Percentiles rank a stretch among this genome's conserved stretches.
Evolutionary conservation across 1,139 yeast genomes (phyloP).

Genomic region (Taphrina pruni): DNA sequence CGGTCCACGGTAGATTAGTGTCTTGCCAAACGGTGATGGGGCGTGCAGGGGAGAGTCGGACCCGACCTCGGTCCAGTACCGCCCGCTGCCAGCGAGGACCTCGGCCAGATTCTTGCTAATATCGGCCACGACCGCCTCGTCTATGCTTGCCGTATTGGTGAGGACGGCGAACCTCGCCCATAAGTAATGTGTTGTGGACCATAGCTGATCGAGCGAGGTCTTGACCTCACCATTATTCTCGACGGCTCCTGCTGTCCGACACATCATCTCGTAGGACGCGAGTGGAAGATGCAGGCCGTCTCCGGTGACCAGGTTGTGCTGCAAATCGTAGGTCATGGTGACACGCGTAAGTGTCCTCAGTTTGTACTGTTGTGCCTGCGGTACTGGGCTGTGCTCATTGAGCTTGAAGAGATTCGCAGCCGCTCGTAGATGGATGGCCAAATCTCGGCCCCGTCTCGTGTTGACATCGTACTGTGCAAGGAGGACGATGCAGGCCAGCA

Average conservation of each 20-base stretch:
- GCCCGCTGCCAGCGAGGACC: neutral
- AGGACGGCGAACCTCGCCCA: constrained; percentile 13
- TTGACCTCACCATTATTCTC: neutral
- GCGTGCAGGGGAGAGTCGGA: neutral
- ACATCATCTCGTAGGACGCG: neutral
- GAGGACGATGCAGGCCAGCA: constrained; percentile 13
- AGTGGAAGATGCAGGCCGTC: constrained; percentile 2
- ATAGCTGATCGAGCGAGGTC: constrained; percentile 9
- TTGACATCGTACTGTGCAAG: constrained; percentile 19
- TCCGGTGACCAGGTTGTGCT: neutral
- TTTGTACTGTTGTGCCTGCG: neutral
- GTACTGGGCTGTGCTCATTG: neutral
- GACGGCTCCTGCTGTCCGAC: neutral
- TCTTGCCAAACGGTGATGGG: constrained; percentile 9
- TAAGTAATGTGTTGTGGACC: constrained; percentile 8
- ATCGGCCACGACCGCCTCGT: neutral
- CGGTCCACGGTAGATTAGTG: neutral
- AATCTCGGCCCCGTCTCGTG: neutral
- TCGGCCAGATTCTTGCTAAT: neutral
- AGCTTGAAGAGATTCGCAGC: constrained; percentile 15
- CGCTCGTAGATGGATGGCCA: constrained; percentile 12
- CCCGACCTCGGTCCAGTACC: constrained; percentile 4
- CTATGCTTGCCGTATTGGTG: neutral
- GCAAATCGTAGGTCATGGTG: constrained; percentile 13
- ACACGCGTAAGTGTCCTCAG: neutral